A percentile compares a stretch with the other conserved stretches of the same genome.
These are phyloP conservation scores for Lodderomyces parapsilosis DNA, from an alignment of 1,139 yeast species.

Conservation along the genomic window DNA sequence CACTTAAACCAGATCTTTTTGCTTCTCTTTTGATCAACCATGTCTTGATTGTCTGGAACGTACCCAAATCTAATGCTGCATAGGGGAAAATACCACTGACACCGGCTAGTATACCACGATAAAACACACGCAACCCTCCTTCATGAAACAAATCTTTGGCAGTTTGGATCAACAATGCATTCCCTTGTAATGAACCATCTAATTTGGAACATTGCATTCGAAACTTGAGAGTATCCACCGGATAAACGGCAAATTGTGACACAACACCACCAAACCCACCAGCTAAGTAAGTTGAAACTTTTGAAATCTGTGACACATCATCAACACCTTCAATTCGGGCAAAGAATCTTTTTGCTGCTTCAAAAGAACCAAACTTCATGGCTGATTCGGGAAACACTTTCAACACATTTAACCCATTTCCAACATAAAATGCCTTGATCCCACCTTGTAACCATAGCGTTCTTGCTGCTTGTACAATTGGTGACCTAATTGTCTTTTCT, in stretches of 20 bases:
- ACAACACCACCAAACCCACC: constrained; percentile 97
- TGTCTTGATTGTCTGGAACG: constrained; percentile 81
- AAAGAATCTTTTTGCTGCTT: constrained; percentile 74
- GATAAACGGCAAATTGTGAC: constrained; percentile 90
- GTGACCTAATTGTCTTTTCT: constrained; percentile 54
- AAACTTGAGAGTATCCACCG: constrained; percentile 92
- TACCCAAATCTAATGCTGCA: constrained; percentile 94
- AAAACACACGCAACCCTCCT: constrained; percentile 78
- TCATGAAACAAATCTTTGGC: constrained; percentile 74
- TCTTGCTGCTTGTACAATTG: constrained; percentile 74
- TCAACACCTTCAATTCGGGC: constrained; percentile 76
- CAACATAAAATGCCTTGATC: constrained; percentile 81
- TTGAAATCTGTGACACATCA: constrained; percentile 71
- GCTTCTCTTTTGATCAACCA: constrained; percentile 72
- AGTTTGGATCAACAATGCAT: constrained; percentile 58
- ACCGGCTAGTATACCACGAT: constrained; percentile 86
- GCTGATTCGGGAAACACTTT: constrained; percentile 98
- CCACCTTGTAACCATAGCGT: constrained; percentile 91
- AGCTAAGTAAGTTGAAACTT: constrained; percentile 77
- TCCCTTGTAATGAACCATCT: constrained; percentile 59
- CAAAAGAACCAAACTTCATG: constrained; percentile 95
- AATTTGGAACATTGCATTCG: constrained; percentile 76
- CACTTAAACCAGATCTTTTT: constrained; percentile 42
- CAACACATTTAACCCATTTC: constrained; percentile 89
- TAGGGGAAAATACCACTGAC: constrained; percentile 94